phyloP scores from a whole-genome alignment of 805 yeast genomes.

The Teunomyces tritomae region DNA sequence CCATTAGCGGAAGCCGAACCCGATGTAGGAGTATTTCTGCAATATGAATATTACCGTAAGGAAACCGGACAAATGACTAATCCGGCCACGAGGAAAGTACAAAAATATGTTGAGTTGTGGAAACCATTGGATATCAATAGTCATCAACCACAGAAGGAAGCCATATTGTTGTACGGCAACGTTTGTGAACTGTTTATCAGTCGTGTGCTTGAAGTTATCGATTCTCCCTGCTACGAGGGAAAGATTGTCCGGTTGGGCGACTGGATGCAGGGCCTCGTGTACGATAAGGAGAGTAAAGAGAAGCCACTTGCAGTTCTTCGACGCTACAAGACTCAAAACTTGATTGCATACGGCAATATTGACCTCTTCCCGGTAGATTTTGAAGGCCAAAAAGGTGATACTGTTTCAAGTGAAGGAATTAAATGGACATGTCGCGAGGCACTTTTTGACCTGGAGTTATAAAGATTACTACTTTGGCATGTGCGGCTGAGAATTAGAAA shows the following conservation, averaged over 20 bases:
- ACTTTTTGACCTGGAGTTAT: background rate
- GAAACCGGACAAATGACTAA: conserved; percentile 53
- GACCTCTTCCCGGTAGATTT: conserved; percentile 23
- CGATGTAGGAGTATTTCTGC: conserved; percentile 48
- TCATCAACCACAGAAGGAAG: conserved; percentile 24
- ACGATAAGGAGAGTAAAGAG: conserved; percentile 16
- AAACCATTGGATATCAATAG: conserved; percentile 42
- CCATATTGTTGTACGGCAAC: background rate
- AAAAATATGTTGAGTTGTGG: conserved; percentile 56
- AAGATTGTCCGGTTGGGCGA: conserved; percentile 46
- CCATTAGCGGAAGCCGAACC: conserved; percentile 31
- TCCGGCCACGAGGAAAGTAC: conserved; percentile 39
- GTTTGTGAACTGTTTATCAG: conserved; percentile 13
- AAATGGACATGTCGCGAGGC: background rate
- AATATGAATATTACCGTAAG: conserved; percentile 37
- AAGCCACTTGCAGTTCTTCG: conserved; percentile 30
- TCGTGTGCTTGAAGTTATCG: conserved; percentile 23
- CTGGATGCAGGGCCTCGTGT: conserved; percentile 52
- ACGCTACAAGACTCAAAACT: conserved; percentile 18
- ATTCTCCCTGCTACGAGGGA: conserved; percentile 33
- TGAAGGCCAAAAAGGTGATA: conserved; percentile 8
- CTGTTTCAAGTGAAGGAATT: background rate
- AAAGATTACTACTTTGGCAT: too few relatives aligned
- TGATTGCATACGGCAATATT: conserved; percentile 26
- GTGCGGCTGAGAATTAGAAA: too few relatives aligned